Evolutionary conservation across 2,329 filamentous ascomycete genomes (phyloP).

Genomic region (Sarocladium brachiariae): DNA sequence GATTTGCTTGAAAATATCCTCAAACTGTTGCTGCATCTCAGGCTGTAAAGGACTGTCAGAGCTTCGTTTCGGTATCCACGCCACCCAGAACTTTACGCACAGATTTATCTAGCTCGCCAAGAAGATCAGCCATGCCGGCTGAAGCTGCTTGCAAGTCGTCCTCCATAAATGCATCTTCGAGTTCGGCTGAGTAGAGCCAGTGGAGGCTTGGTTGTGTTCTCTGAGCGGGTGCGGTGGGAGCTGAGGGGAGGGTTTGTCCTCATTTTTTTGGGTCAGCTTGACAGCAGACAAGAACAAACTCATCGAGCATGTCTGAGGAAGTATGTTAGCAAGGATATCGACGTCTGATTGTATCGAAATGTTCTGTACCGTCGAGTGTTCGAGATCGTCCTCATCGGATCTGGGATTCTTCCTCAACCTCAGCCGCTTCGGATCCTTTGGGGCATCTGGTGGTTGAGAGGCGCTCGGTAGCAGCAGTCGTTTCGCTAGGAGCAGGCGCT

Average conservation of each 20-base stretch:
- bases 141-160: slow-evolving; percentile 79
- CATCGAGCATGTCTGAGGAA: slow-evolving; percentile 77
- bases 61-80: background rate
- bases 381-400: slow-evolving; percentile 90
- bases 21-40: slow-evolving; percentile 73
- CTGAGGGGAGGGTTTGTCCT: slow-evolving; percentile 20
- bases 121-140: slow-evolving; percentile 82
- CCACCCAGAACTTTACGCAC: slow-evolving; percentile 29
- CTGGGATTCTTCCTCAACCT: slow-evolving; percentile 54
- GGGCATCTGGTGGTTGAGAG: background rate
- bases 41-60: slow-evolving; percentile 31
- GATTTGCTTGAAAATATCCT: slow-evolving; percentile 69
- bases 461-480: background rate
- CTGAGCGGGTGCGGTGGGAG: slow-evolving; percentile 17
- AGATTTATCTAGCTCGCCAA: slow-evolving; percentile 62
- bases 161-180: slow-evolving; percentile 48
- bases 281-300: slow-evolving; percentile 75
- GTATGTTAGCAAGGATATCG: background rate
- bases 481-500: background rate
- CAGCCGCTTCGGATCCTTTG: slow-evolving; percentile 15
- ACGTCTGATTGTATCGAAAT: background rate
- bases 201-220: slow-evolving; percentile 23
- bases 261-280: slow-evolving; percentile 34
- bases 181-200: slow-evolving; percentile 18
- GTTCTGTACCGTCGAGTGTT: slow-evolving; percentile 76